These are phyloP conservation scores for Lasiosphaeria hispida DNA, from an alignment of 495 filamentous ascomycete species.

Conservation along the genomic window DNA sequence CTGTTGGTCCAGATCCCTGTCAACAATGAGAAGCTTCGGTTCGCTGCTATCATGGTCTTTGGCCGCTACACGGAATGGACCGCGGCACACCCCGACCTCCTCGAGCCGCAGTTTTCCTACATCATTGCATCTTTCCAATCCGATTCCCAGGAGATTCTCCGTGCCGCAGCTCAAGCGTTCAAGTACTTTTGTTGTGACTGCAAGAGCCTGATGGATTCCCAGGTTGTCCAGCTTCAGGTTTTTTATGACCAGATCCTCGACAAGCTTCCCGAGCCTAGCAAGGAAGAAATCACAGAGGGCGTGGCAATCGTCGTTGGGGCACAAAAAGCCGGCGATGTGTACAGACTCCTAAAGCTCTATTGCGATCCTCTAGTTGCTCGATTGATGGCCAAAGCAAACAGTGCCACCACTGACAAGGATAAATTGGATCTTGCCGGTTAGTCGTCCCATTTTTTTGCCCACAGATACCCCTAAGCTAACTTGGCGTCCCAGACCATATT, in stretches of 20 bases:
- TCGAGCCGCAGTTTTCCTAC: conserved; percentile 89
- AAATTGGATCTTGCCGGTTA: conserved; percentile 81
- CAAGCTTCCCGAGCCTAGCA: conserved; percentile 76
- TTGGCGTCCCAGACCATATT: conserved; percentile 63
- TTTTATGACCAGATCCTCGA: conserved; percentile 90
- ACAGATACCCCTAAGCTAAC: conserved; percentile 24
- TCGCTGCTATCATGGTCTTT: conserved; percentile 95
- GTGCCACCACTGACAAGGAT: conserved; percentile 73
- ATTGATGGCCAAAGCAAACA: conserved; percentile 82
- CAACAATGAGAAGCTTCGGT: conserved; percentile 94
- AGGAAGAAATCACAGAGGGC: conserved; percentile 94
- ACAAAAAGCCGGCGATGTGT: conserved; percentile 75
- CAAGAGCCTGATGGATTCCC: conserved; percentile 73
- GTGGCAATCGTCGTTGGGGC: conserved; percentile 87
- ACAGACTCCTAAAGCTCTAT: conserved; percentile 82
- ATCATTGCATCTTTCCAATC: conserved; percentile 89
- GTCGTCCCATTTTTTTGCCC: conserved; percentile 19
- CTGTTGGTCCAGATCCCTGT: conserved; percentile 89
- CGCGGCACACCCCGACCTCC: conserved; percentile 82
- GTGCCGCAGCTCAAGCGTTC: conserved; percentile 88
- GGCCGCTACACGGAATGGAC: conserved; percentile 99
- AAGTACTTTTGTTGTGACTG: conserved; percentile 97
- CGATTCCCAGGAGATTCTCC: conserved; percentile 78
- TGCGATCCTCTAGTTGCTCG: conserved; percentile 88
- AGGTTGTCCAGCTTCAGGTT: conserved; percentile 77